Percentiles rank a stretch among this genome's conserved stretches.
Evolutionary conservation across 2,329 filamentous ascomycete species (phyloP).

Genomic region (Sporothrix globosa): DNA sequence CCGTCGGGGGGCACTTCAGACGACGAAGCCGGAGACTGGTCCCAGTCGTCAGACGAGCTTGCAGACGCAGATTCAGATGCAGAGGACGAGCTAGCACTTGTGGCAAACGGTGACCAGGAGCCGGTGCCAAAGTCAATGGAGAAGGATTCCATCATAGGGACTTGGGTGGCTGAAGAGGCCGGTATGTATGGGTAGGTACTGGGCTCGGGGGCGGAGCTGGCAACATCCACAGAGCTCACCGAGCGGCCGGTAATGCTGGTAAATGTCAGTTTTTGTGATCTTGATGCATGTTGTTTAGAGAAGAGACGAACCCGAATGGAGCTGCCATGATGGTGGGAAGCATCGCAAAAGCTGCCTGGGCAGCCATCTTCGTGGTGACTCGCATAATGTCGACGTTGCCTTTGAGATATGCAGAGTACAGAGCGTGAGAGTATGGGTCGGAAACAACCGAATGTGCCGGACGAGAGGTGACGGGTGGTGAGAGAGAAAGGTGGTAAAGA

Average conservation of each 20-base stretch:
- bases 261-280: not conserved
- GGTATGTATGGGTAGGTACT: not conserved
- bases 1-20: not conserved
- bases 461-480: not conserved
- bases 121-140: not conserved
- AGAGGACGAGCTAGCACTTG: not conserved
- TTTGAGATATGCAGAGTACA: not conserved
- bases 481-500: not conserved
- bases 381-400: conserved; percentile 21
- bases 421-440: not conserved
- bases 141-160: not conserved
- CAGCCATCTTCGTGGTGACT: not conserved
- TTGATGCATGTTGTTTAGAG: not conserved
- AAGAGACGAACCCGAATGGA: conserved; percentile 19
- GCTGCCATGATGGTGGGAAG: not conserved
- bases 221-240: not conserved
- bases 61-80: too few species aligned
- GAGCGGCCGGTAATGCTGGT: not conserved
- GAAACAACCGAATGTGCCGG: not conserved
- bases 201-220: not conserved
- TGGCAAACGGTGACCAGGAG: conserved; percentile 14
- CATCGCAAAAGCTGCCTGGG: not conserved
- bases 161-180: not conserved
- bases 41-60: not conserved
- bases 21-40: not conserved